Conservation (phyloP, 179 eudicot species). For the Carnegiea gigantea region DNA sequence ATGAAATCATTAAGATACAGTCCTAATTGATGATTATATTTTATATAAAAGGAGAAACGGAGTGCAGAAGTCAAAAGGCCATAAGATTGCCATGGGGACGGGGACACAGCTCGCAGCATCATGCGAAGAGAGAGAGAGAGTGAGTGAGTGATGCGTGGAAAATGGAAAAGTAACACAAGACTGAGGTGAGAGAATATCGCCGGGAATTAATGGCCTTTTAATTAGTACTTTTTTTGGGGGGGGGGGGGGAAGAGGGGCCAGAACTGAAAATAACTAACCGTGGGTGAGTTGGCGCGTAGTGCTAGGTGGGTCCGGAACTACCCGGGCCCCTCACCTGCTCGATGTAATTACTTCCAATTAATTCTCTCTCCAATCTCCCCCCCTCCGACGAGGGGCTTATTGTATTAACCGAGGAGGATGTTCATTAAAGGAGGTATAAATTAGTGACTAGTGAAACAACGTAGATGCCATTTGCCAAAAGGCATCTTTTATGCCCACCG, state of each 20-base stretch:
- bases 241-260: not conserved
- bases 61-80: constrained; percentile 5
- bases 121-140: not conserved
- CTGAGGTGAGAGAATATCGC: constrained; percentile 3
- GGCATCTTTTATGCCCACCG: not conserved
- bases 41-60: not conserved
- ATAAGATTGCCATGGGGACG: not conserved
- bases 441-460: not conserved
- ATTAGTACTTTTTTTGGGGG: not conserved
- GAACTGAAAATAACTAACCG: constrained; percentile 25
- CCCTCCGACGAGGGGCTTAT: no score
- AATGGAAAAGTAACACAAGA: not conserved
- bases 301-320: constrained; percentile 18
- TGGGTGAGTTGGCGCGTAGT: constrained; percentile 17
- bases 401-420: not conserved
- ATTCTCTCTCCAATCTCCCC: no score
- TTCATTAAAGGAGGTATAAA: not conserved
- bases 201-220: not conserved
- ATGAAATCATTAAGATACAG: no score
- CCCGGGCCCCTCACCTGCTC: not conserved
- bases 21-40: not conserved
- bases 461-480: not conserved
- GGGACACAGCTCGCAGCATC: not conserved
- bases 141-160: not conserved
- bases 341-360: not conserved